A percentile compares a stretch with the other conserved stretches of the same genome.
Conservation (phyloP, 2,329 filamentous ascomycete species). For the Aspergillus floridensis region DNA sequence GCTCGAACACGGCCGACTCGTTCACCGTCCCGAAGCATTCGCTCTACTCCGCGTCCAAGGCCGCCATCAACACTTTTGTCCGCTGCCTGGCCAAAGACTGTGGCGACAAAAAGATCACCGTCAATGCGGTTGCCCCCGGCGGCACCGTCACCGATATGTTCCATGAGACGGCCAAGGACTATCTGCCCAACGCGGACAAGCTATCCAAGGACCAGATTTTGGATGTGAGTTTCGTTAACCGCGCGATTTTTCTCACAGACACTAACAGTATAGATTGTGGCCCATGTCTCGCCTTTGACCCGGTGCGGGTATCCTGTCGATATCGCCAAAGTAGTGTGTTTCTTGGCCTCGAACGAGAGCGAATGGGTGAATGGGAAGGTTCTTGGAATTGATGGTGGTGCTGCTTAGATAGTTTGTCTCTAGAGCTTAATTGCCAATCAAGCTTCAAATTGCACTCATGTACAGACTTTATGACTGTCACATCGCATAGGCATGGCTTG, state of each 20-base stretch:
- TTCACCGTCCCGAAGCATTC: constrained; percentile 68
- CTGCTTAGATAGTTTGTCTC: background rate
- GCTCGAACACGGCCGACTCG: constrained; percentile 61
- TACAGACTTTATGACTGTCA: too few species aligned
- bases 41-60: constrained; percentile 73
- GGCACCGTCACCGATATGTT: constrained; percentile 70
- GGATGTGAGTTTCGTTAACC: background rate
- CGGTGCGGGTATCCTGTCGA: constrained; percentile 8
- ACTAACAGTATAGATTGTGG: background rate
- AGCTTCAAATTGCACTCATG: background rate
- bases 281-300: constrained; percentile 4
- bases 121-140: constrained; percentile 66
- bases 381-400: background rate
- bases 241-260: too few species aligned
- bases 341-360: constrained; percentile 7
- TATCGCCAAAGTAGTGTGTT: constrained; percentile 10
- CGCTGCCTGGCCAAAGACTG: constrained; percentile 71
- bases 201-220: constrained; percentile 5
- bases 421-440: background rate
- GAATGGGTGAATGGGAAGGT: constrained; percentile 9
- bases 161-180: constrained; percentile 35
- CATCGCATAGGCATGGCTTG: too few species aligned
- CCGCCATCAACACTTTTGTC: constrained; percentile 73
- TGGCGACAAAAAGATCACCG: constrained; percentile 65
- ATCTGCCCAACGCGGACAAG: constrained; percentile 12